Base-by-base conservation (phyloP, 108 stramenopile genomes). In the Craspedostauros australis region DNA sequence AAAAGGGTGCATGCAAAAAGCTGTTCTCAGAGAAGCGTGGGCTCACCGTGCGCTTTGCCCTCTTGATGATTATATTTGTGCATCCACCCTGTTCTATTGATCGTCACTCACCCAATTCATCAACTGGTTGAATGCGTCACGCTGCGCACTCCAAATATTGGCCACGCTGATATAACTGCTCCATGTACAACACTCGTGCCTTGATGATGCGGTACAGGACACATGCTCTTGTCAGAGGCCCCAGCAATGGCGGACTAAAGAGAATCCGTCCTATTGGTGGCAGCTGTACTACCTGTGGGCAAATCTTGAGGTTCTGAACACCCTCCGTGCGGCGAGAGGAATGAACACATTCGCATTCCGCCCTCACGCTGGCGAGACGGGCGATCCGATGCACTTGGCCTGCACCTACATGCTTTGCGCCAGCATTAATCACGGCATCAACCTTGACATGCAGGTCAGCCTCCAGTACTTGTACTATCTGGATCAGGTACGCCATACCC, bases 391-490 rank as follows among this genome's bases (percentile, higher is more conserved):
- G 83, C 96, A 99, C 57, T 73, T 98, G 12, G 96, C 94, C 12
- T 93, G 92, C 8, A 86, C 93, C n/a, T 98, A 95, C 58, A 78
- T 99, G 69, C 70, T 92, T 5, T 93, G 96, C 57, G 74, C 82
- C 36, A 76, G 88, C 21, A 95, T 99, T 74, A 98, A 98, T 71
- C 99, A 99, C 61, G 99, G 99, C 12, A 94, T 99, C 68, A 79
- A 95, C 36, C 68, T 99, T 8, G 87, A 96, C 42, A 88, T 91
- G 67, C 89, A 85, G 52, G 91, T 96, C 22, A 74, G 77, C 38
- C 80, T 99, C 32, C 97, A 98, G 64, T 98, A 98, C 60, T 63
- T 99, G 36, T 99, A 97, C 69, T 99, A 98, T 69, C 75, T 99
- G 20, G 87, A 89, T 54, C 95, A 96, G 70, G 79, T 82, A 41